phyloP scores from a whole-genome alignment of 371 early-diverging fungal genomes.

The Mortierella sp. region DNA sequence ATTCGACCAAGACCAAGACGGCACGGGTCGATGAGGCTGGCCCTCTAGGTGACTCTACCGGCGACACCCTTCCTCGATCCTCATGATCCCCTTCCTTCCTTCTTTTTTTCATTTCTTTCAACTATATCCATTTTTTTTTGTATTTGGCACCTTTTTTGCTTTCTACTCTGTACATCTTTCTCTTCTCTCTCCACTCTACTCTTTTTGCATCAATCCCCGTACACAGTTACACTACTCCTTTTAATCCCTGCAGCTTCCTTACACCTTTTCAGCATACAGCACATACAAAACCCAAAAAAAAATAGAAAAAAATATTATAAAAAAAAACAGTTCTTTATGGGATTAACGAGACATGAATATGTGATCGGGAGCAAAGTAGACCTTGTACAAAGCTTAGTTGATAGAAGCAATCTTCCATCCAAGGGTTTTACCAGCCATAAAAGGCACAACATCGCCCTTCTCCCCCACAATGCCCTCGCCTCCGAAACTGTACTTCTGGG shows the following conservation, averaged over 20 bases:
- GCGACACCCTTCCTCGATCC: neutral
- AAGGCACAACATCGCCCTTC: conserved; percentile 87
- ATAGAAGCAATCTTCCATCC: conserved; percentile 75
- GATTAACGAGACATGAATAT: neutral
- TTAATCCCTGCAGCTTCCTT: no score
- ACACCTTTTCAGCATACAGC: no score
- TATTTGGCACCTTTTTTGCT: neutral
- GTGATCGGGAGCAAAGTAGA: neutral
- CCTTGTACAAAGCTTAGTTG: conserved; percentile 5
- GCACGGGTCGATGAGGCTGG: conserved; percentile 5
- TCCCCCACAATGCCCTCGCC: conserved; percentile 63
- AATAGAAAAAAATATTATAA: no score
- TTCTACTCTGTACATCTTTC: neutral
- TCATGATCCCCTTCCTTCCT: neutral
- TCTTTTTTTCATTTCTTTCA: neutral
- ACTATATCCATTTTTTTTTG: neutral
- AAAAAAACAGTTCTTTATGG: no score
- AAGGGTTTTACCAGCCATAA: conserved; percentile 82
- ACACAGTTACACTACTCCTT: neutral
- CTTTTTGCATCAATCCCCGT: neutral
- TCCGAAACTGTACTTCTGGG: conserved; percentile 67
- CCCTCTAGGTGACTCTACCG: conserved; percentile 6
- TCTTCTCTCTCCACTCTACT: neutral
- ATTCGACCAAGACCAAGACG: conserved; percentile 1
- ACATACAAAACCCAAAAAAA: no score